Evolutionary conservation across 176 grass and related monocot species (phyloP).

Genomic region (Elymus sibiricus): DNA sequence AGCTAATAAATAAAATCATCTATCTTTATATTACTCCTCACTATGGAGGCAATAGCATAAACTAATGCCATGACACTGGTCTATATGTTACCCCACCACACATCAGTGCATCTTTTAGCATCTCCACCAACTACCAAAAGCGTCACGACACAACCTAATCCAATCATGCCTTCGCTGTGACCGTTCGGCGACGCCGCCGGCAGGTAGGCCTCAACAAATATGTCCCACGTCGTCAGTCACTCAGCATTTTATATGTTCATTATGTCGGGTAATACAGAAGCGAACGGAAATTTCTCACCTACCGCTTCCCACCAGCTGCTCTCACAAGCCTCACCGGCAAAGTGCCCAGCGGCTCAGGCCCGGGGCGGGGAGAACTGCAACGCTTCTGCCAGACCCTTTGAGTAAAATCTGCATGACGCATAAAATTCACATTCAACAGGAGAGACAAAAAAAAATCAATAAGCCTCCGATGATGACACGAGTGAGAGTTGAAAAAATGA

Average conservation of each 20-base stretch:
- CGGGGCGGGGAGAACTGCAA: no score
- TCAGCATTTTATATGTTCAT: background rate
- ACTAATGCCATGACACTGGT: no score
- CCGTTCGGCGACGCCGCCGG: background rate
- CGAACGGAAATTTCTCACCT: background rate
- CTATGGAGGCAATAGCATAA: no score
- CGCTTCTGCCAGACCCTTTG: no score
- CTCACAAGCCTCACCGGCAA: background rate
- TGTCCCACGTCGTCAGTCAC: background rate
- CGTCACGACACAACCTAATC: background rate
- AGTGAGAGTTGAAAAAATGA: background rate
- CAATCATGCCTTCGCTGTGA: background rate
- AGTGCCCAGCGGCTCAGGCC: background rate
- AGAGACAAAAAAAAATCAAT: background rate
- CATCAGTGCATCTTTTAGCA: background rate
- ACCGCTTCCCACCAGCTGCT: background rate
- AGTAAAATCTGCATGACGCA: background rate
- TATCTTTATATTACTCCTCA: no score
- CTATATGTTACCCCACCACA: no score
- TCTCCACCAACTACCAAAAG: constrained; percentile 2
- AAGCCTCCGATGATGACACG: background rate
- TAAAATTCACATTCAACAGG: background rate
- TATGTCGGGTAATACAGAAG: no score
- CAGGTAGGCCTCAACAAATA: background rate
- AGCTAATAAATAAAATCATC: no score